Evolutionary conservation across 108 stramenopile genomes (phyloP), one percentile per base, ranked within the genome.

Genomic region (Epithemia pelagica): DNA sequence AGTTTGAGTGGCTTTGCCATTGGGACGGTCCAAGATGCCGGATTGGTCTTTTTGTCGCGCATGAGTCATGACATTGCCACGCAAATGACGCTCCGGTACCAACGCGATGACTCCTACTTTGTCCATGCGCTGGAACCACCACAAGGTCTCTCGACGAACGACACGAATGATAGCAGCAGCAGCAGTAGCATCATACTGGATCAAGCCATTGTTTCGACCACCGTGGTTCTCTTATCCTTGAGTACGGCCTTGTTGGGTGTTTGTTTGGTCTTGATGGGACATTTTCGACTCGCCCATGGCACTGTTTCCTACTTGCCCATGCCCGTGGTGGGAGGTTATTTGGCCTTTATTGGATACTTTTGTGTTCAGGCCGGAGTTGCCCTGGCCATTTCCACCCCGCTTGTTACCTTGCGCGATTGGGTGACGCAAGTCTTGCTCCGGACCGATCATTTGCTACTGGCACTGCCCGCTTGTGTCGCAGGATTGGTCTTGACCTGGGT

Each of bases 341-440:
- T 97, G 67, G 96, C 96, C 2, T 97, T 89, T 68, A 99, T 99
- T 67, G 98, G 98, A 0, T 95, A 95, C 61, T 99, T 99, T 68
- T 97, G 97, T 71, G 62, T 91, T 2, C 83, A 95, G 63, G 96
- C 96, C 7, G 96, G 96, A 0, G 75, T 96, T 28, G 82, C 78
- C 2, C 66, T 98, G 26, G 94, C 91, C 68, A 94, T 95, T 27
- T 85, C 81, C 10, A 72, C 76, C 51, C 62, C 78, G 22, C 80
- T 98, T 54, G 84, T 85, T 67, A 71, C 65, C 2, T 57, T 92
- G 2, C 29, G 58, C n/a, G 87, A 92, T 63, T 96, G 94, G 94
- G n/a, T n/a, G n/a, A n/a, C n/a, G n/a, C 51, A 24, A 10, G 58
- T 75, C 28, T 61, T 98, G 20, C 69, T 77, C 21, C 65, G 87